These are phyloP conservation scores for Phlebopus sp. DNA, from an alignment of 1,284 basidiomycete genomes.

Conservation along the genomic window DNA sequence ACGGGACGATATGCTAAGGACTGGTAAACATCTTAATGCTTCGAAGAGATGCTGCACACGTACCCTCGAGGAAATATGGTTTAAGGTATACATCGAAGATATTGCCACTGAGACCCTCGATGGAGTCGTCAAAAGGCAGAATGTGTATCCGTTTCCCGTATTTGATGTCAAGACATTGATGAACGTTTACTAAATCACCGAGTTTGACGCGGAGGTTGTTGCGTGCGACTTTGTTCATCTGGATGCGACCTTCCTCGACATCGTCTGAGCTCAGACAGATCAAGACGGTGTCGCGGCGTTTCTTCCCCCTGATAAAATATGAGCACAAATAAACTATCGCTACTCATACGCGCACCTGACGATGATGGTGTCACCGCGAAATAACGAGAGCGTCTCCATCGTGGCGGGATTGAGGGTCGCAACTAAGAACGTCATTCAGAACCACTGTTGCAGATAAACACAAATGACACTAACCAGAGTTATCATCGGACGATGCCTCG, in stretches of 20 bases:
- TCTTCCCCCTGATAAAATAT: slow-evolving; percentile 71
- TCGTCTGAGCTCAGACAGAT: slow-evolving; percentile 95
- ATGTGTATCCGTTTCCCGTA: slow-evolving; percentile 99
- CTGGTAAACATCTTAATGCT: slow-evolving; percentile 10
- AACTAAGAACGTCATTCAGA: slow-evolving; percentile 44
- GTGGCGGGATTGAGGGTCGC: slow-evolving; percentile 94
- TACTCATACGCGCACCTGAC: slow-evolving; percentile 59
- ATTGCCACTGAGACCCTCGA: slow-evolving; percentile 97
- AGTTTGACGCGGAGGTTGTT: slow-evolving; percentile 98
- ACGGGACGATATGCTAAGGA: slow-evolving; percentile 84
- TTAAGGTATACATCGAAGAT: slow-evolving; percentile 98
- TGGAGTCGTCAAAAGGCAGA: slow-evolving; percentile 96
- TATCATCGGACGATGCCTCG: slow-evolving; percentile 89
- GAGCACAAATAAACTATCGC: slow-evolving; percentile 4
- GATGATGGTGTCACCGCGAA: slow-evolving; percentile 94
- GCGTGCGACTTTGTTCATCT: slow-evolving; percentile 98
- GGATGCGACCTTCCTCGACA: slow-evolving; percentile 96
- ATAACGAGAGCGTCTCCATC: slow-evolving; percentile 93
- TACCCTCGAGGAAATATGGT: slow-evolving; percentile 99
- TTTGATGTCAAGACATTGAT: slow-evolving; percentile 97
- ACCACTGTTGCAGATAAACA: neutral
- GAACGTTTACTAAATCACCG: slow-evolving; percentile 93
- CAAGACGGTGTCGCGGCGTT: slow-evolving; percentile 92
- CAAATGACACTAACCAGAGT: slow-evolving; percentile 62
- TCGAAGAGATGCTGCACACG: slow-evolving; percentile 9